Evolutionary conservation across 345 rosid genomes (phyloP), one percentile per base, ranked within the genome.

Genomic region (Linum trigynum): DNA sequence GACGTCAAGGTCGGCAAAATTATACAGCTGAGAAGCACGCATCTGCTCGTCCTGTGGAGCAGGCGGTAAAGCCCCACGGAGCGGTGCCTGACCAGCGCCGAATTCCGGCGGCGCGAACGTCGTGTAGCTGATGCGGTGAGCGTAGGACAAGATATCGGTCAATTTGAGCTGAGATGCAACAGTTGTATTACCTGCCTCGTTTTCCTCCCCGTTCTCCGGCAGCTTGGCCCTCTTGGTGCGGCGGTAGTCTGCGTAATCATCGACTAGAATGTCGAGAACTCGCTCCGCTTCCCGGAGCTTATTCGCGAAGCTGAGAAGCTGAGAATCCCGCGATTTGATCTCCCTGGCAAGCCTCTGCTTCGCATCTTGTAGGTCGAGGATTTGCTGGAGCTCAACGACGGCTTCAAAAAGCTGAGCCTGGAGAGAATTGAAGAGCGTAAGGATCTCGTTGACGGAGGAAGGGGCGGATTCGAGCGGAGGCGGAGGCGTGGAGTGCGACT

Each of bases 31-130:
- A 37, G 98, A 92, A 65, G 85, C 90, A 38, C 98, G 82, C 97
- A 92, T 82, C 79, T 92, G 96, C 78, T 92, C 97, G 7, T 92
- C 98, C 72, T 92, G 98, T 0, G 98, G 98, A 8, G 96, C 98
- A 58, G 98, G 98, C 17, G 98, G 97, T 0, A 92, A 69, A 2
- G 97, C 97, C 4, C 98, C 98, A 3, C 92, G 96, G 11, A 92
- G 96, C 41, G 98, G 98, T 0, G 82, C 97, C 69, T 79, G 84
- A 0, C 97, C 97, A 8, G 94, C 86, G 11, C 97, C 97, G 67
- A 86, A 90, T 60, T 92, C 97, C 0, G 97, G 98, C 0, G 97
- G 98, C 5, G 96, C 98, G 51, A 92, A 88, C 1, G 98, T 92
- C 0, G 97, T 92, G 79, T 90, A 92, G 74, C 98, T 92, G 23